Evolutionary conservation across 495 filamentous ascomycete species (phyloP).

Genomic region (Penicillium fimorum): DNA sequence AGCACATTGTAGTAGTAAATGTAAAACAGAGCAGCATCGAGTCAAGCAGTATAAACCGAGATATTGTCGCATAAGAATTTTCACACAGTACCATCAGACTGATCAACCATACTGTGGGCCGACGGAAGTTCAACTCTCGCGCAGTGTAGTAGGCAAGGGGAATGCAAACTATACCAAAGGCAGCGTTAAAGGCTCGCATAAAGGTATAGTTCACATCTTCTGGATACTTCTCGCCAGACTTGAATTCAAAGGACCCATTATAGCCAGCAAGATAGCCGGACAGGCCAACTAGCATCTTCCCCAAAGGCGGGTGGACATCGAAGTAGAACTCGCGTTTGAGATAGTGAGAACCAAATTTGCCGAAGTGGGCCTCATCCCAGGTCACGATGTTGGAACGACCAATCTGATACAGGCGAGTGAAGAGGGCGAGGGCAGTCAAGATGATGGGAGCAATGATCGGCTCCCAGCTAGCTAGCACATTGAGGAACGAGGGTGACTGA

Average conservation of each 20-base stretch:
- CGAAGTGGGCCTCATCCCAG: conserved; percentile 98
- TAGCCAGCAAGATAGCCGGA: conserved; percentile 95
- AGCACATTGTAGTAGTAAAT: conserved; percentile 92
- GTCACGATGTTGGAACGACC: conserved; percentile 94
- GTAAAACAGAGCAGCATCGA: conserved; percentile 99
- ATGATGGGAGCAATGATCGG: conserved; percentile 82
- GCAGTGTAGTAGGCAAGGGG: conserved; percentile 95
- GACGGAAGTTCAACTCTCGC: conserved; percentile 79
- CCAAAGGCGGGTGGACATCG: conserved; percentile 94
- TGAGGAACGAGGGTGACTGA: conserved; percentile 48
- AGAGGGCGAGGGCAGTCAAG: conserved; percentile 85
- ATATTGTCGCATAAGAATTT: conserved; percentile 98
- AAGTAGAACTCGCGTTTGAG: conserved; percentile 99
- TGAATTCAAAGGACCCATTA: conserved; percentile 99
- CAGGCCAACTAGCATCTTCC: conserved; percentile 96
- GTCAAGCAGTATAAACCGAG: conserved; percentile 93
- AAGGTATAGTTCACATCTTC: conserved; percentile 94
- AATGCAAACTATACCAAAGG: conserved; percentile 89
- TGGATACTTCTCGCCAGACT: conserved; percentile 94
- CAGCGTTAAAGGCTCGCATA: conserved; percentile 96
- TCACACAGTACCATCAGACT: conserved; percentile 97
- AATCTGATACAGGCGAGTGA: conserved; percentile 94
- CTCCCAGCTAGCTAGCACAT: conserved; percentile 75
- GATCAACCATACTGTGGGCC: conserved; percentile 88
- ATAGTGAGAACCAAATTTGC: conserved; percentile 98